phyloP scores from a whole-genome alignment of 345 rosid species.

The Salix dunnii region DNA sequence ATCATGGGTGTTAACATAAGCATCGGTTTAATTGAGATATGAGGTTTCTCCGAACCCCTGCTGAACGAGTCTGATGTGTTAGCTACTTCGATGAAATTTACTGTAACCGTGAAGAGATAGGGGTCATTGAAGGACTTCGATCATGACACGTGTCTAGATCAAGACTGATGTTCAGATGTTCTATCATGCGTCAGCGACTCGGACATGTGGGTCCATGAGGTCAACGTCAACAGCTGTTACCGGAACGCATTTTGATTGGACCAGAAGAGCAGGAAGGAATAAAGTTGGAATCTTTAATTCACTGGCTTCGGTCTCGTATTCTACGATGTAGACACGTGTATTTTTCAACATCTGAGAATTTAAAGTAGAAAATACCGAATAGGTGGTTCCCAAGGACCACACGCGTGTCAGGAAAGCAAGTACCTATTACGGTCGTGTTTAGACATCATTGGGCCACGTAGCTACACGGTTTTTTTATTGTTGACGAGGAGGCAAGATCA shows the following conservation, averaged over 20 bases:
- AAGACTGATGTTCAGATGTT: not conserved
- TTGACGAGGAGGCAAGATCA: conserved; percentile 4
- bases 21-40: no score
- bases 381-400: conserved; percentile 25
- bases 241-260: conserved; percentile 20
- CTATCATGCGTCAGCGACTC: conserved; percentile 8
- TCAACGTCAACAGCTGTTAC: conserved; percentile 11
- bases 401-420: conserved; percentile 54
- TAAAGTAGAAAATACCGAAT: not conserved
- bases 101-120: not conserved
- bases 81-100: not conserved
- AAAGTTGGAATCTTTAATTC: not conserved
- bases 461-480: conserved; percentile 38
- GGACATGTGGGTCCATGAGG: conserved; percentile 3
- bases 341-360: not conserved
- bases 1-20: not conserved
- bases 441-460: conserved; percentile 41
- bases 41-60: no score
- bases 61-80: not conserved
- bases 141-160: conserved; percentile 13
- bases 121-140: not conserved
- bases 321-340: conserved; percentile 25
- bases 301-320: conserved; percentile 3
- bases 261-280: conserved; percentile 21
- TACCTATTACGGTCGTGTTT: conserved; percentile 18